These are phyloP conservation scores for Elsinoe batatas DNA, from an alignment of 2,329 filamentous ascomycete genomes.

Conservation along the genomic window DNA sequence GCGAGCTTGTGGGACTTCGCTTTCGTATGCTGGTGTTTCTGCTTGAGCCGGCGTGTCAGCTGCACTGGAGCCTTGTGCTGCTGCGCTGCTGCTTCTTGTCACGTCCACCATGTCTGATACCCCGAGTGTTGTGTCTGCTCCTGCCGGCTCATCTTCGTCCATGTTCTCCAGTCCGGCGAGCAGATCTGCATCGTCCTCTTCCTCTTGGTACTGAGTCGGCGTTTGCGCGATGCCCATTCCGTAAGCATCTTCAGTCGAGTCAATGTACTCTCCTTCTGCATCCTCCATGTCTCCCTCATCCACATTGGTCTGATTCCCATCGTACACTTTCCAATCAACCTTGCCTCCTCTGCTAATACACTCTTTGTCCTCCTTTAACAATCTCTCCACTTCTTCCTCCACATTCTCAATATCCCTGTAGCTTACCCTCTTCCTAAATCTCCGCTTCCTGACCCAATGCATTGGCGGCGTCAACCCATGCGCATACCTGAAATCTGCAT, in stretches of 20 bases:
- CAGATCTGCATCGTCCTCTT: slow-evolving; percentile 24
- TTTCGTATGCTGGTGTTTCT: slow-evolving; percentile 18
- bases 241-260: slow-evolving; percentile 27
- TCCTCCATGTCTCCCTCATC: slow-evolving; percentile 29
- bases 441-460: slow-evolving; percentile 70
- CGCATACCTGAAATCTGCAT: slow-evolving; percentile 62
- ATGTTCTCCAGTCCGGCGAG: slow-evolving; percentile 23
- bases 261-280: slow-evolving; percentile 29
- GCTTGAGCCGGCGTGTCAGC: slow-evolving; percentile 20
- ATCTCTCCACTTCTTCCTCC: slow-evolving; percentile 64
- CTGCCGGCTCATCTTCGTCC: slow-evolving; percentile 24
- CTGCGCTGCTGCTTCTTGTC: slow-evolving; percentile 16
- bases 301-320: slow-evolving; percentile 27
- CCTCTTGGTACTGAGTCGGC: slow-evolving; percentile 37
- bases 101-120: slow-evolving; percentile 23
- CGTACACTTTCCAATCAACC: slow-evolving; percentile 41
- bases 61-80: slow-evolving; percentile 15
- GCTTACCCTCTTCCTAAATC: slow-evolving; percentile 74
- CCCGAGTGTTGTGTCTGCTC: slow-evolving; percentile 31
- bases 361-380: slow-evolving; percentile 58
- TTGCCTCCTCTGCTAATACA: slow-evolving; percentile 45
- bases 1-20: slow-evolving; percentile 27
- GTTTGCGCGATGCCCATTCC: slow-evolving; percentile 23
- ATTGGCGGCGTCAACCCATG: slow-evolving; percentile 83
- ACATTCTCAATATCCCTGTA: slow-evolving; percentile 78